These are phyloP conservation scores for Luzula sylvatica DNA, from an alignment of 176 grass and related monocot species.

Conservation along the genomic window DNA sequence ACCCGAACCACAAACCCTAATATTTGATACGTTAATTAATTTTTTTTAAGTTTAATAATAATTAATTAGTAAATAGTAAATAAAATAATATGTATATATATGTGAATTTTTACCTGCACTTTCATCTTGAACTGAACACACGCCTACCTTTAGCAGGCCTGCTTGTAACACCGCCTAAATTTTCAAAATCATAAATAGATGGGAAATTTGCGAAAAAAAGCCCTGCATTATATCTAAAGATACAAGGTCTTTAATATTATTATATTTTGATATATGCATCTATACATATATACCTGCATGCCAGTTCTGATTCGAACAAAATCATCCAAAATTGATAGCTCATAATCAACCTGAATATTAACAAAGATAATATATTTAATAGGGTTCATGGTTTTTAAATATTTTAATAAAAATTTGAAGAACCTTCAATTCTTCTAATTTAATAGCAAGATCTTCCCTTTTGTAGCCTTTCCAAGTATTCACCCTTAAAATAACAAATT, in stretches of 20 bases:
- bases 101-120: conserved; percentile 59
- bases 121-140: conserved; percentile 95
- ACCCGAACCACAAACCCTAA: conserved; percentile 80
- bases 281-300: conserved; percentile 49
- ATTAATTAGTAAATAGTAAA: too few relatives aligned
- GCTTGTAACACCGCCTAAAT: conserved; percentile 63
- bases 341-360: conserved; percentile 54
- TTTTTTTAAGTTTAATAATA: too few relatives aligned
- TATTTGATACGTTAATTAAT: conserved; percentile 16
- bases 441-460: conserved; percentile 54
- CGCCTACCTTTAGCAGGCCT: conserved; percentile 72
- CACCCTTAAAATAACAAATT: conserved; percentile 44
- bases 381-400: conserved; percentile 16
- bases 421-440: conserved; percentile 69
- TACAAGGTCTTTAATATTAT: too few relatives aligned
- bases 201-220: too few relatives aligned
- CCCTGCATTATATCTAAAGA: too few relatives aligned
- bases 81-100: background rate
- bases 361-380: conserved; percentile 17
- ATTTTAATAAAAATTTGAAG: conserved; percentile 24
- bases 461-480: conserved; percentile 74
- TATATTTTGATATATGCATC: too few relatives aligned
- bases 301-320: conserved; percentile 69
- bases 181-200: conserved; percentile 23
- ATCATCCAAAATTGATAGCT: conserved; percentile 60